phyloP scores from a whole-genome alignment of 495 filamentous ascomycete genomes.

The Immersiella caudata region DNA sequence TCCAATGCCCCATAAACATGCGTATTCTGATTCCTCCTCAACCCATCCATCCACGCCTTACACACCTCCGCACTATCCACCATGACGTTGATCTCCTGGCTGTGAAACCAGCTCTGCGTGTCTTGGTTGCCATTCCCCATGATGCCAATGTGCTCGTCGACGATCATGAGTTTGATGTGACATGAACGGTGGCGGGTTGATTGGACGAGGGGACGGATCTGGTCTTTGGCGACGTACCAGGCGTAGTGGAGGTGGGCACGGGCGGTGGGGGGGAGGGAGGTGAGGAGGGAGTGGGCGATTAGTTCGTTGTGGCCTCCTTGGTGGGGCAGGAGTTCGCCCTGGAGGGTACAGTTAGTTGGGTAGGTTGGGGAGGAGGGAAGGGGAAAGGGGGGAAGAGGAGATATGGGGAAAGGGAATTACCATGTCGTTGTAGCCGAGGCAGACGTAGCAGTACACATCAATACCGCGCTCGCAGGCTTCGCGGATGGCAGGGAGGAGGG shows the following conservation, averaged over 20 bases:
- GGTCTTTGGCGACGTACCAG: constrained; percentile 76
- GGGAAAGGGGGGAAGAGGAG: background rate
- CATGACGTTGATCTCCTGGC: constrained; percentile 75
- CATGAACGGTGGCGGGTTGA: constrained; percentile 64
- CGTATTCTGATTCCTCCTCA: constrained; percentile 74
- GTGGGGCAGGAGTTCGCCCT: constrained; percentile 71
- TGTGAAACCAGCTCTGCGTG: constrained; percentile 79
- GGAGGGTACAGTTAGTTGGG: background rate
- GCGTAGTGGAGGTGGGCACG: constrained; percentile 56
- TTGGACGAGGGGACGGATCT: constrained; percentile 64
- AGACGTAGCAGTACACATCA: constrained; percentile 68
- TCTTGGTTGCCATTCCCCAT: constrained; percentile 79
- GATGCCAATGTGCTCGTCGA: constrained; percentile 67
- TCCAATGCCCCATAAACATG: constrained; percentile 60
- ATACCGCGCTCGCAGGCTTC: constrained; percentile 68
- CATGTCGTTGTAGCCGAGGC: constrained; percentile 76
- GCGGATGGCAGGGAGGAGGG: constrained; percentile 62
- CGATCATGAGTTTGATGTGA: constrained; percentile 76
- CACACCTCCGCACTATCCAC: constrained; percentile 65
- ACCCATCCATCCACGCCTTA: constrained; percentile 60
- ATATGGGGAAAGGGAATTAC: constrained; percentile 41
- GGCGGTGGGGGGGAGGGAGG: constrained; percentile 50
- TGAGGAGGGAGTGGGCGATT: constrained; percentile 61
- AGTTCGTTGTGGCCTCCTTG: constrained; percentile 80
- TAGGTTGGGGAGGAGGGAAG: background rate